phyloP scores from a whole-genome alignment of 1,139 yeast genomes.

The Candida sojae region DNA sequence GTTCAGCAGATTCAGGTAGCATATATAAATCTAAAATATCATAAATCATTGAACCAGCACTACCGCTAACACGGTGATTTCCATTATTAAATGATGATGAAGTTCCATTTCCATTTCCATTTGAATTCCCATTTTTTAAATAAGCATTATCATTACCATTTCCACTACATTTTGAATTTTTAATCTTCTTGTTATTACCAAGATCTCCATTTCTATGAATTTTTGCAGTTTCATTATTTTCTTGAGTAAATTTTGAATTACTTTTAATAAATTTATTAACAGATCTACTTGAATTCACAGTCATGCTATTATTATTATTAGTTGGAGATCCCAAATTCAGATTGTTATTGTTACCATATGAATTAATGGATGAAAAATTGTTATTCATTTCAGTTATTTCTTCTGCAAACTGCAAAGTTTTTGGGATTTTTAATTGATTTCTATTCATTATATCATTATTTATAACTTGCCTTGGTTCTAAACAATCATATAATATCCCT shows the following conservation, averaged over 20 bases:
- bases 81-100: neutral
- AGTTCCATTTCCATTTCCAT: neutral
- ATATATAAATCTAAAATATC: conserved; percentile 13
- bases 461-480: no score
- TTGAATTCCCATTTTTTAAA: neutral
- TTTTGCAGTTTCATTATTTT: neutral
- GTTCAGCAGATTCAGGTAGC: conserved; percentile 4
- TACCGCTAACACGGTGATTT: neutral
- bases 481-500: no score
- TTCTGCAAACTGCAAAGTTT: conserved; percentile 9
- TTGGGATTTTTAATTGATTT: conserved; percentile 7
- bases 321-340: neutral
- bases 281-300: neutral
- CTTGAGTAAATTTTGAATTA: neutral
- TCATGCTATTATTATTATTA: neutral
- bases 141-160: neutral
- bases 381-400: conserved; percentile 5
- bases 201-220: neutral
- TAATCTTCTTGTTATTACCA: neutral
- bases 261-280: conserved; percentile 2
- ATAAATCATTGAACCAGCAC: conserved; percentile 9
- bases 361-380: neutral
- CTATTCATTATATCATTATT: neutral
- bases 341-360: neutral
- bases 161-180: no score